Evolutionary conservation across 352 stramenopile species (phyloP), one percentile per base, ranked within the genome.

Genomic region (Stramenopiles sp.): DNA sequence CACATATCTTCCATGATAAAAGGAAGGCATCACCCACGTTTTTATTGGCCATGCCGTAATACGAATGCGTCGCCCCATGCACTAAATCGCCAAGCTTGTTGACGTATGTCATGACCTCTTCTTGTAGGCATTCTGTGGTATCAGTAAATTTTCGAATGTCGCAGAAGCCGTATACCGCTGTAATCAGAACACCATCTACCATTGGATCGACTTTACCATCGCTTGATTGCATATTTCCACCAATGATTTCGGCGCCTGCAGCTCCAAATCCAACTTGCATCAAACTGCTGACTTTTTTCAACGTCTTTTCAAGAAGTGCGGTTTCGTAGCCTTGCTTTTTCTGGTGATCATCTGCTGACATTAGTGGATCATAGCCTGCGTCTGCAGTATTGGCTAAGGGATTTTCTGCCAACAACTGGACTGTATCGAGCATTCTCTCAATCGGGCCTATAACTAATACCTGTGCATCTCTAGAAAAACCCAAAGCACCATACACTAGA

Each of bases 101-200:
- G 32, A 95, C 91, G 82, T 95, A 95, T 82, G 94, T 89, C 90
- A 95, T 94, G 30, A 95, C 90, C 75, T 95, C 91, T 85, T 95
- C 88, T 84, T 95, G 90, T 7, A 95, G 86, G 81, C 88, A 92
- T 82, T 95, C 91, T 76, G 90, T 95, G 4, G 90, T 93, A 82
- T 94, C 90, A 4, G 91, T 94, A 83, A 95, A 97, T 84, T 96
- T 87, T 32, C 95, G 94, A 83, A 98, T 97, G 83, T 95, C 91
- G 78, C 91, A 96, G 83, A 97, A 98, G 4, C 90, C 93, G 86
- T 97, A 98, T 82, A 98, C 91, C 25, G 94, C 92, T 30, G 91
- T 94, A 81, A 95, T 93, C 84, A 93, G 93, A 80, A 95, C 93
- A 31, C 91, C 91, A 0, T 89, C 94, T 84, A 87, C 87, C 90